Conservation (phyloP, 345 rosid species). For the Murraya paniculata region DNA sequence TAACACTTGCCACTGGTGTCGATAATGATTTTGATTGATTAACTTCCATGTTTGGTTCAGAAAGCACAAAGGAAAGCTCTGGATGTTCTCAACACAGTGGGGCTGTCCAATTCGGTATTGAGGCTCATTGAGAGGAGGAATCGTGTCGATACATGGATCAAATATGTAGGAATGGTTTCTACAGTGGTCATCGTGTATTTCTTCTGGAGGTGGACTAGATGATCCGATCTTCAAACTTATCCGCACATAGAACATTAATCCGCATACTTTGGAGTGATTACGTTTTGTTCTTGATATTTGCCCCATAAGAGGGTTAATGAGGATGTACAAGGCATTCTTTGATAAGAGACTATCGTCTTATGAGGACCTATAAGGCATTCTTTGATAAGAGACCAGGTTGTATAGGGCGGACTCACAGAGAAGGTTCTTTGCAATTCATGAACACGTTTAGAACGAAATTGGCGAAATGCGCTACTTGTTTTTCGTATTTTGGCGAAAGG, state of each 20-base stretch:
- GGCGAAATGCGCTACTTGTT: neutral
- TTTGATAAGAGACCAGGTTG: neutral
- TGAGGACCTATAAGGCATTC: neutral
- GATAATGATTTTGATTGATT: neutral
- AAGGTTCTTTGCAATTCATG: neutral
- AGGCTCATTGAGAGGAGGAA: constrained; percentile 91
- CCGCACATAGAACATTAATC: neutral
- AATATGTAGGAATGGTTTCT: constrained; percentile 71
- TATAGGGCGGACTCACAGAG: neutral
- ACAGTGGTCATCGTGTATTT: constrained; percentile 58
- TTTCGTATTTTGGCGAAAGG: neutral
- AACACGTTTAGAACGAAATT: neutral
- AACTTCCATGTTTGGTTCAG: constrained; percentile 33
- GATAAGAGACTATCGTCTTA: neutral
- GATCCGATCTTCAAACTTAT: neutral
- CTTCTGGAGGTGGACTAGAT: constrained; percentile 60
- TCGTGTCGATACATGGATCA: constrained; percentile 86
- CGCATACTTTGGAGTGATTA: neutral
- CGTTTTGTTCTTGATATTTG: neutral
- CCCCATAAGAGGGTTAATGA: neutral
- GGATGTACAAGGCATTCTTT: neutral
- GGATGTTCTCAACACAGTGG: constrained; percentile 85
- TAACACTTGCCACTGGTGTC: neutral
- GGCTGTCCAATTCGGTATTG: constrained; percentile 84
- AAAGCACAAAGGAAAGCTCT: constrained; percentile 88